Conservation (phyloP, 228 moss, liverwort and hornwort species). For the Sphagnum fallax region DNA sequence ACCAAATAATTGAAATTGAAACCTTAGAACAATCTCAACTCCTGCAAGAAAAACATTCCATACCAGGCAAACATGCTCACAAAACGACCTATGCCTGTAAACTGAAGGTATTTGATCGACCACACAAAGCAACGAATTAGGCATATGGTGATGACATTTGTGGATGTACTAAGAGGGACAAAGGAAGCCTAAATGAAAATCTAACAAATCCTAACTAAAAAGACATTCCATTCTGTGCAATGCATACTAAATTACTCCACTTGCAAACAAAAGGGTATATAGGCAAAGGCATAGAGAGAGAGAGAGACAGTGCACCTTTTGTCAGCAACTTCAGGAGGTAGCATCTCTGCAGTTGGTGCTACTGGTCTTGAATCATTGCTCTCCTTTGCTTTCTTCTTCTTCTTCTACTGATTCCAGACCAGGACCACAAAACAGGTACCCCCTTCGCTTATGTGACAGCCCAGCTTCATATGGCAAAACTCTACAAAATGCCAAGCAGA, state of each 20-base stretch:
- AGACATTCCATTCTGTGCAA: no score
- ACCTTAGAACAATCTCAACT: no score
- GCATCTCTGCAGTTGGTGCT: conserved; percentile 40
- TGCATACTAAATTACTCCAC: no score
- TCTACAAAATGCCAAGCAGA: no score
- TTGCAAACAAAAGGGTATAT: no score
- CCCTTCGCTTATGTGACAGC: no score
- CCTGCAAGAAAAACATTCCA: background rate
- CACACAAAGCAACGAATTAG: no score
- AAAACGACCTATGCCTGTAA: no score
- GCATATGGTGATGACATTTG: no score
- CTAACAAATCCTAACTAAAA: background rate
- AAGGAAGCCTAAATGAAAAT: background rate
- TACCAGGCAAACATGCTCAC: background rate
- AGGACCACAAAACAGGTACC: background rate
- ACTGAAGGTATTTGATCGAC: no score
- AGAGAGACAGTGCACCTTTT: conserved; percentile 29
- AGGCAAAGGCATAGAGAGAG: background rate
- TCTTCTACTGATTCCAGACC: conserved; percentile 52
- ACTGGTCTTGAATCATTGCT: conserved; percentile 25
- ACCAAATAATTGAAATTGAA: no score
- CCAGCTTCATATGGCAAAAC: no score
- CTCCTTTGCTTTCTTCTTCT: conserved; percentile 32
- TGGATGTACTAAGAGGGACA: background rate
- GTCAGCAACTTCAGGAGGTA: conserved; percentile 57